Base-by-base conservation (phyloP, 768 basidiomycete genomes). In the Rhodotorula sphaerocarpa region DNA sequence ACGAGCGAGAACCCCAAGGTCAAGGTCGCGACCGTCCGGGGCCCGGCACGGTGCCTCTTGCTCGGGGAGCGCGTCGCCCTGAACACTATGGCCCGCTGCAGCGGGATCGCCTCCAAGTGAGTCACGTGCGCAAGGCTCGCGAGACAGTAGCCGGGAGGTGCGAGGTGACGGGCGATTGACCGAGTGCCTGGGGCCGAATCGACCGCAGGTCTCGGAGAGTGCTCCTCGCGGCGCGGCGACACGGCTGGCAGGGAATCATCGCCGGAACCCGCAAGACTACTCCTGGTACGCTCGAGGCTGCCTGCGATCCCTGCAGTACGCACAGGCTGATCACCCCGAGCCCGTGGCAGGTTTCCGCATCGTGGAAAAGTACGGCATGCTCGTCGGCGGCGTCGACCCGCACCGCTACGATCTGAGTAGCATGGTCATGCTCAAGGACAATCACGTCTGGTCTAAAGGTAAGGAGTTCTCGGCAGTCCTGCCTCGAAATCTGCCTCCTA, bases 371-470 rank as follows among this genome's bases (percentile, higher is more conserved):
- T 96, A 99, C 74, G 95, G 86, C 6, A 97, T 99, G 95, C 77
- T 97, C 48, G 89, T 97, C 20, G 95, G 95, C 23, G 95, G 95
- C 10, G 86, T 96, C 70, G 93, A 99, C 74, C 79, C 88, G 14
- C 95, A 99, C 78, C 83, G 95, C 28, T 86, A 95, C 70, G 92
- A 97, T 75, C 80, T 97, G n/a, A 91, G 88, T 33, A 88, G 87
- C 74, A 97, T 99, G 95, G 92, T 99, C 73, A 99, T 99, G 95
- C 83, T 99, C 72, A 97, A 97, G 76, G 95, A 99, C 72, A 99
- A 99, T 74, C 95, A 99, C 74, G 88, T 97, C 73, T 96, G 91
- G 92, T 93, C 91, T 5, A 87, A 85, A 46, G 91, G 91, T 85
- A 72, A 64, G 80, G 56, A 30, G 3, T 21, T 23, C 27, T n/a